Evolutionary conservation across 768 basidiomycete species (phyloP).

Genomic region (Tulasnella sp.): DNA sequence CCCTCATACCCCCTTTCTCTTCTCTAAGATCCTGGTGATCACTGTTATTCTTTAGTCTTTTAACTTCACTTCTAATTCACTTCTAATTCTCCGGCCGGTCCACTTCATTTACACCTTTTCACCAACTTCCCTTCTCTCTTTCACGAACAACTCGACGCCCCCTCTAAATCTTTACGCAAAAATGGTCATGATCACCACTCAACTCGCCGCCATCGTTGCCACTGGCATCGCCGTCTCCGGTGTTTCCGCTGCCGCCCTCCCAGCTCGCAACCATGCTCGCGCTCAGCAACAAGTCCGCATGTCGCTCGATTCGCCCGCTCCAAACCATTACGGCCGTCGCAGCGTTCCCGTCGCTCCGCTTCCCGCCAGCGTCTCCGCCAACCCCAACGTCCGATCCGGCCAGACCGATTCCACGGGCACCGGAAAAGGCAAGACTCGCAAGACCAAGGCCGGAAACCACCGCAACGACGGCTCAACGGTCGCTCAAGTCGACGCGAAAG

Average conservation of each 20-base stretch:
- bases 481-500: neutral
- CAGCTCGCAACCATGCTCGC: slow-evolving; percentile 35
- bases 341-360: slow-evolving; percentile 18
- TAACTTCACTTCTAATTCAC: slow-evolving; percentile 32
- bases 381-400: neutral
- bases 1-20: slow-evolving; percentile 39
- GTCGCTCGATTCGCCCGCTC: neutral
- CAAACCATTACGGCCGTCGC: neutral
- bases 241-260: slow-evolving; percentile 43
- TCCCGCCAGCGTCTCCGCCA: slow-evolving; percentile 13
- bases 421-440: slow-evolving; percentile 2
- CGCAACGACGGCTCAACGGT: neutral
- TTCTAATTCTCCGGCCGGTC: slow-evolving; percentile 27
- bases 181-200: slow-evolving; percentile 53
- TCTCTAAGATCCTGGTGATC: slow-evolving; percentile 56
- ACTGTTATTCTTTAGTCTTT: slow-evolving; percentile 35
- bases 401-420: neutral
- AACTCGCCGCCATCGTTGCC: slow-evolving; percentile 50
- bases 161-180: slow-evolving; percentile 24
- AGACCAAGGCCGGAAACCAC: neutral
- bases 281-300: slow-evolving; percentile 34
- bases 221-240: slow-evolving; percentile 45
- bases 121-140: slow-evolving; percentile 27
- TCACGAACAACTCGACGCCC: neutral
- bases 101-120: slow-evolving; percentile 30